Evolutionary conservation across 495 filamentous ascomycete genomes (phyloP).

Genomic region (Darksidea phi): DNA sequence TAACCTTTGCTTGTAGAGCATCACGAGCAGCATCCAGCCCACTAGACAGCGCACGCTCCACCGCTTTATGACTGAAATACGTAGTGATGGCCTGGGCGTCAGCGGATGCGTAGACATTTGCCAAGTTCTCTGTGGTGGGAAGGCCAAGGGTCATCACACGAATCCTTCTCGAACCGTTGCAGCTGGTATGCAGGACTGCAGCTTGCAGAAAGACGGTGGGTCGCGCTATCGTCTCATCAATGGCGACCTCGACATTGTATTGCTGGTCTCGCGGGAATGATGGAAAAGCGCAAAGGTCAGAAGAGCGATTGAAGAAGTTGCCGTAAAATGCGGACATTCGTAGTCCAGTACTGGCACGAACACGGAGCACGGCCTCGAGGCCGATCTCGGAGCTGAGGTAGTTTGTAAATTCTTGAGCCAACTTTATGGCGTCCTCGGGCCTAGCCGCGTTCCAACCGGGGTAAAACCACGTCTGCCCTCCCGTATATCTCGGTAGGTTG

Average conservation of each 20-base stretch:
- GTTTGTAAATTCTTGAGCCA: slow-evolving; percentile 93
- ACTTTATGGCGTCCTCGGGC: slow-evolving; percentile 94
- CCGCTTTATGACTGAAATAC: slow-evolving; percentile 96
- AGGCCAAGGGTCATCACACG: slow-evolving; percentile 90
- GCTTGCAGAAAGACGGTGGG: slow-evolving; percentile 92
- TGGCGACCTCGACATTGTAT: slow-evolving; percentile 98
- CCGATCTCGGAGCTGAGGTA: slow-evolving; percentile 94
- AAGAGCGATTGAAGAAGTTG: slow-evolving; percentile 98
- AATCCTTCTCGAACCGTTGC: slow-evolving; percentile 94
- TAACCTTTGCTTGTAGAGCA: slow-evolving; percentile 80
- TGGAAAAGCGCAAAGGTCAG: slow-evolving; percentile 60
- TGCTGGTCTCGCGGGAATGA: slow-evolving; percentile 93
- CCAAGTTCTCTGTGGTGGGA: slow-evolving; percentile 84
- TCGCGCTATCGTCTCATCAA: slow-evolving; percentile 91
- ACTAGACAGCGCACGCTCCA: slow-evolving; percentile 80
- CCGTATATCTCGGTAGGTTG: slow-evolving; percentile 92
- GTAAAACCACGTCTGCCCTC: slow-evolving; percentile 98
- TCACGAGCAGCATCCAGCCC: slow-evolving; percentile 90
- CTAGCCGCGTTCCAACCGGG: slow-evolving; percentile 95
- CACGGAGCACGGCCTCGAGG: slow-evolving; percentile 91
- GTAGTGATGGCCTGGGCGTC: slow-evolving; percentile 90
- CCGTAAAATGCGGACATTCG: slow-evolving; percentile 98
- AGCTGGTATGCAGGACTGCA: slow-evolving; percentile 96
- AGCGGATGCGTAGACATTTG: slow-evolving; percentile 90
- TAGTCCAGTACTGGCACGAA: slow-evolving; percentile 89